These are phyloP conservation scores for Tuber aestivum DNA, from an alignment of 495 filamentous ascomycete genomes.

Conservation along the genomic window DNA sequence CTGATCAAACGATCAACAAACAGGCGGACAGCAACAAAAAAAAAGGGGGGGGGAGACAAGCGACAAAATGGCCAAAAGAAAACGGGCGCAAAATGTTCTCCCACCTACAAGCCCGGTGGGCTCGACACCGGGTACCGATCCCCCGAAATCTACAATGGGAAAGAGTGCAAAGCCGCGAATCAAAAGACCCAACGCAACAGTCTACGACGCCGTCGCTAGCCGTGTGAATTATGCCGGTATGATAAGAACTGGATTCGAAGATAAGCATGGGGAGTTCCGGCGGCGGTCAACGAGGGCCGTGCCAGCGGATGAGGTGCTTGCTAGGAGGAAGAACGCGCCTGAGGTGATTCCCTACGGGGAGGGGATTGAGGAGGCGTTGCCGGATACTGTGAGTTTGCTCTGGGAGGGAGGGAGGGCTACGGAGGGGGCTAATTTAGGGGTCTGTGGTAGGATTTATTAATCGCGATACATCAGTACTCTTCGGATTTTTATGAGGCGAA, in stretches of 20 bases:
- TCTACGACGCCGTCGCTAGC: conserved; percentile 38
- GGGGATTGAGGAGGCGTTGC: conserved; percentile 8
- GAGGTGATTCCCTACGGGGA: conserved; percentile 24
- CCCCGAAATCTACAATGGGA: background rate
- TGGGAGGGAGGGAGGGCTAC: background rate
- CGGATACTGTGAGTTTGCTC: conserved; percentile 26
- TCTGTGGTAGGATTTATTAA: conserved; percentile 29
- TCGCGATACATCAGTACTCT: conserved; percentile 38
- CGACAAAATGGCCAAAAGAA: background rate
- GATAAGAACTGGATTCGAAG: conserved; percentile 10
- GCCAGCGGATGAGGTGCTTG: conserved; percentile 37
- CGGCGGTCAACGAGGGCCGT: conserved; percentile 17
- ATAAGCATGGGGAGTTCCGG: conserved; percentile 18
- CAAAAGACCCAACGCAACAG: conserved; percentile 12
- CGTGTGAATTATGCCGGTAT: conserved; percentile 38
- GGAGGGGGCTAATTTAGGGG: background rate
- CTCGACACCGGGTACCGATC: background rate
- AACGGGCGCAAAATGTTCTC: background rate
- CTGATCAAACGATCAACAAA: background rate
- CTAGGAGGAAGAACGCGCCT: conserved; percentile 27
- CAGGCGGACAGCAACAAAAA: background rate
- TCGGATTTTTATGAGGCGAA: conserved; percentile 37
- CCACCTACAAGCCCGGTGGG: background rate
- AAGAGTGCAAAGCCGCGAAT: background rate
- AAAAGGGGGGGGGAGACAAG: no score